These are phyloP conservation scores for Spinacia oleracea DNA, from an alignment of 179 eudicot species.

Conservation along the genomic window DNA sequence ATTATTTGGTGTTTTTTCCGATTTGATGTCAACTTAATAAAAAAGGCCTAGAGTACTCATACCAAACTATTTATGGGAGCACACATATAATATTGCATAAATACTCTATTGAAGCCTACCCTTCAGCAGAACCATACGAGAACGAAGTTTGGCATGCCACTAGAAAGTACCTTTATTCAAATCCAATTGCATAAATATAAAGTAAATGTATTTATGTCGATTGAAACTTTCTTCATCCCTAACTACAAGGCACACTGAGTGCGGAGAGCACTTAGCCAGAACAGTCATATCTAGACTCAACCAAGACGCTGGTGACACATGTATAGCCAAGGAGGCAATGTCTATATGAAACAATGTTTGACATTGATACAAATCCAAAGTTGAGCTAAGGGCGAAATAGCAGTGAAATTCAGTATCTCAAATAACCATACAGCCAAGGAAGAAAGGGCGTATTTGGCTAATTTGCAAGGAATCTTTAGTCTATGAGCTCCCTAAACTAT, in stretches of 20 bases:
- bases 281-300: neutral
- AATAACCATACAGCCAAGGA: neutral
- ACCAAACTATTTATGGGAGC: neutral
- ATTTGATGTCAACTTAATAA: neutral
- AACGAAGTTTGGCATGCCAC: neutral
- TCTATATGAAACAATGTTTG: too few species aligned
- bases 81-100: too few species aligned
- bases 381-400: neutral
- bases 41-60: neutral
- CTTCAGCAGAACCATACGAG: neutral
- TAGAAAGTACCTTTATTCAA: neutral
- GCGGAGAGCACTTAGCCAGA: neutral
- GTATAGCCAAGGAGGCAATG: neutral
- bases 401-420: neutral
- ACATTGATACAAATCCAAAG: neutral
- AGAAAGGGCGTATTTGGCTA: neutral
- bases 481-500: neutral
- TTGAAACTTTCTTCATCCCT: neutral
- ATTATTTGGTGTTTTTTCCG: neutral
- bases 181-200: neutral
- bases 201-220: neutral
- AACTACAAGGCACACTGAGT: neutral
- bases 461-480: neutral
- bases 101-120: neutral
- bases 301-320: neutral